These are phyloP conservation scores for Auricularia sp. DNA, from an alignment of 768 basidiomycete species.

Conservation along the genomic window DNA sequence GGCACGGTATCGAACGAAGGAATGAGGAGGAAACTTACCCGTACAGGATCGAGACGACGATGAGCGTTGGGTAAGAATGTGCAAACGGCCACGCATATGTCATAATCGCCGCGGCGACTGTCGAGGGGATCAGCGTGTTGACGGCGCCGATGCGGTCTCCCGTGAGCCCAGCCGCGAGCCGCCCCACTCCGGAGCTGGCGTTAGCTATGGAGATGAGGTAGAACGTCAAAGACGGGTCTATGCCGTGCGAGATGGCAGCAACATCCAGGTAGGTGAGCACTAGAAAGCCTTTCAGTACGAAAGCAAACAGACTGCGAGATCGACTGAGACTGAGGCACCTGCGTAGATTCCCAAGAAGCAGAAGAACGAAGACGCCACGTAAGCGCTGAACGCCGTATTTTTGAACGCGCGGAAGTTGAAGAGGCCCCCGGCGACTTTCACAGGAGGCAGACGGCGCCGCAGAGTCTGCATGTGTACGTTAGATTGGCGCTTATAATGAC, in stretches of 20 bases:
- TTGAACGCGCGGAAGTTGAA: constrained; percentile 11
- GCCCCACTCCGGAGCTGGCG: constrained; percentile 19
- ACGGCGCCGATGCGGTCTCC: constrained; percentile 38
- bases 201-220: constrained; percentile 20
- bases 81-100: constrained; percentile 69
- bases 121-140: constrained; percentile 61
- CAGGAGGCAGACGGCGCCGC: constrained; percentile 4
- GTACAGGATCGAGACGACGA: constrained; percentile 50
- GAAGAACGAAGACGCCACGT: constrained; percentile 12
- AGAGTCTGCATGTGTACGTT: constrained; percentile 4
- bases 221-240: constrained; percentile 7
- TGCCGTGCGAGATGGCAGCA: constrained; percentile 7
- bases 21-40: constrained; percentile 38
- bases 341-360: constrained; percentile 14
- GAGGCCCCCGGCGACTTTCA: constrained; percentile 4
- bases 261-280: constrained; percentile 17
- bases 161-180: constrained; percentile 17
- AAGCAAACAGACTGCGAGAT: background rate
- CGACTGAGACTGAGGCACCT: background rate
- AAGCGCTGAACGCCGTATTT: constrained; percentile 11
- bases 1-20: too few species aligned
- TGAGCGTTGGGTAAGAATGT: constrained; percentile 30
- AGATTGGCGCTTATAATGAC: background rate
- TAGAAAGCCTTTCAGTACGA: background rate
- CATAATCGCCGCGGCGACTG: constrained; percentile 41